Percentiles rank a stretch among this genome's conserved stretches.
phyloP scores from a whole-genome alignment of 139 green algal genomes.

The Axilococcus clingmanii region DNA sequence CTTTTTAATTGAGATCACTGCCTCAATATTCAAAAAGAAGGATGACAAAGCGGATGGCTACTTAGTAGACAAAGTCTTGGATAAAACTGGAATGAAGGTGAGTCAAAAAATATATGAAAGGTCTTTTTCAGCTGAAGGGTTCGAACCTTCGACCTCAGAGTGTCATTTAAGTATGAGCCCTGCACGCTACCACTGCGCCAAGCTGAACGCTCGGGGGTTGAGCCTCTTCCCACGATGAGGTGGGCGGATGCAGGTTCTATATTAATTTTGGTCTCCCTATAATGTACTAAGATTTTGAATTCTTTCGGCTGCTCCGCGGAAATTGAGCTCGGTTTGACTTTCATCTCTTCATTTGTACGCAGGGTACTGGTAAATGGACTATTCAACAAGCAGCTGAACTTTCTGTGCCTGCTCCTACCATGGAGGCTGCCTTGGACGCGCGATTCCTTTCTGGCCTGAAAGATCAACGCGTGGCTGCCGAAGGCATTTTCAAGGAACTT shows the following conservation, averaged over 20 bases:
- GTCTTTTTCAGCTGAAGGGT: constrained; percentile 12
- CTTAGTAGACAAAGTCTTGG: constrained; percentile 94
- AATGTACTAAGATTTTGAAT: too few relatives aligned
- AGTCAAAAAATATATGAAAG: background rate
- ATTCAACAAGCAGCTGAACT: constrained; percentile 98
- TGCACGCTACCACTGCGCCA: constrained; percentile 18
- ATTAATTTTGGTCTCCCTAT: background rate
- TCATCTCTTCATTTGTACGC: background rate
- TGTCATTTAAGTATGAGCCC: constrained; percentile 19
- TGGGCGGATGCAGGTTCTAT: background rate
- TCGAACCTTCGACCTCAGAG: constrained; percentile 16
- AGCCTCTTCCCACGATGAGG: background rate
- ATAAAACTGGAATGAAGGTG: constrained; percentile 97
- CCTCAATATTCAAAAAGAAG: constrained; percentile 79
- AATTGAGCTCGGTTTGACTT: background rate
- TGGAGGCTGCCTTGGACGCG: constrained; percentile 86
- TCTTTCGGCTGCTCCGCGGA: too few relatives aligned
- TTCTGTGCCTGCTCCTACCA: constrained; percentile 83
- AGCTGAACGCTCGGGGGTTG: constrained; percentile 8
- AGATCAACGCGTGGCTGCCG: constrained; percentile 74
- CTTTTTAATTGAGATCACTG: constrained; percentile 96
- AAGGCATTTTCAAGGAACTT: constrained; percentile 41
- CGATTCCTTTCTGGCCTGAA: constrained; percentile 87
- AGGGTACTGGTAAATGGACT: constrained; percentile 91
- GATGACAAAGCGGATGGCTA: constrained; percentile 60